These are phyloP conservation scores for Thymus quinquecostatus DNA, from an alignment of 257 asterid species.

Conservation along the genomic window DNA sequence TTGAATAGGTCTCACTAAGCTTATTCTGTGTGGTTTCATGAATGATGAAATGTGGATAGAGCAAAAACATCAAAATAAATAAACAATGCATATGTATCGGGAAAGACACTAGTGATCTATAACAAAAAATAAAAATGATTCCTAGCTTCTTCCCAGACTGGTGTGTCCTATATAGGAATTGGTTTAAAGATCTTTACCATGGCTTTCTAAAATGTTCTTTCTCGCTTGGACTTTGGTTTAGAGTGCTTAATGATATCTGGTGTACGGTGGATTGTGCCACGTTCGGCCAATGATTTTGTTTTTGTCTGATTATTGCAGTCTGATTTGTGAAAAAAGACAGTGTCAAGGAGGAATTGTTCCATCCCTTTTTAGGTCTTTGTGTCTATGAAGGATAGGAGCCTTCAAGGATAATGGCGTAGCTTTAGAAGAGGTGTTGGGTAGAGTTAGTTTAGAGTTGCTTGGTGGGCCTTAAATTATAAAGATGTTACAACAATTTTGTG, in stretches of 20 bases:
- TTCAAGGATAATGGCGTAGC: neutral
- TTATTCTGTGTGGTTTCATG: too few species aligned
- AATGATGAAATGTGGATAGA: too few species aligned
- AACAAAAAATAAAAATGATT: too few species aligned
- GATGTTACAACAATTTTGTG: neutral
- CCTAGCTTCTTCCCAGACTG: neutral
- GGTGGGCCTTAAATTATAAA: neutral
- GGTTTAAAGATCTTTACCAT: neutral
- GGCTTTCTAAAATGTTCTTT: neutral
- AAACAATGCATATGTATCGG: too few species aligned
- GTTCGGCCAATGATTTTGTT: neutral
- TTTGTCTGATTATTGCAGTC: neutral
- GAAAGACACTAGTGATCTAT: too few species aligned
- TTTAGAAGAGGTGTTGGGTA: neutral
- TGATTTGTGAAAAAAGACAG: neutral
- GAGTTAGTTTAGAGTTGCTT: neutral
- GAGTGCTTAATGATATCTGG: neutral
- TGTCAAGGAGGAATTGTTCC: neutral
- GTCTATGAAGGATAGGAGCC: neutral
- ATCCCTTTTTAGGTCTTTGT: neutral
- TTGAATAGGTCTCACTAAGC: too few species aligned
- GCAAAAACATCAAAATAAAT: too few species aligned
- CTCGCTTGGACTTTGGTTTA: neutral
- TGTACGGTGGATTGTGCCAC: neutral
- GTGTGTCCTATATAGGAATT: neutral